Conservation (phyloP, 2,329 filamentous ascomycete species). For the Alternaria postmessia region DNA sequence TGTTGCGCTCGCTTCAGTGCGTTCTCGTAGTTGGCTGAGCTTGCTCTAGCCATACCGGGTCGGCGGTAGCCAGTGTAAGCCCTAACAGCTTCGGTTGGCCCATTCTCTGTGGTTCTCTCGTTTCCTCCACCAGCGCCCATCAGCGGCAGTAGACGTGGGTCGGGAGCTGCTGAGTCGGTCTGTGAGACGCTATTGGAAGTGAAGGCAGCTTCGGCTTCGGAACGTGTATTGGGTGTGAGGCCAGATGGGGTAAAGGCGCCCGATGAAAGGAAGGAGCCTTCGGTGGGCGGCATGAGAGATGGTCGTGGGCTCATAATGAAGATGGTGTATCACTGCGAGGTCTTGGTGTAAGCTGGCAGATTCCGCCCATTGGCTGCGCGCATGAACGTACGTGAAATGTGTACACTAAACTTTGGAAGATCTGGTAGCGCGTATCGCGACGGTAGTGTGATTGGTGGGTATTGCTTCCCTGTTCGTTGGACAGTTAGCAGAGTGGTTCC, state of each 20-base stretch:
- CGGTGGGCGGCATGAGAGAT: constrained; percentile 30
- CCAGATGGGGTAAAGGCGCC: constrained; percentile 41
- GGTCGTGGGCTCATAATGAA: constrained; percentile 30
- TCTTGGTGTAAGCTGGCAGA: constrained; percentile 1
- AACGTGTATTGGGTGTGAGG: constrained; percentile 47
- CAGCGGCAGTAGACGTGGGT: constrained; percentile 23
- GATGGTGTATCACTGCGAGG: background rate
- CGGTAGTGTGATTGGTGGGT: background rate
- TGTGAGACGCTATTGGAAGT: constrained; percentile 40
- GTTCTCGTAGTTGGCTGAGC: constrained; percentile 44
- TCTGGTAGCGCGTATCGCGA: background rate
- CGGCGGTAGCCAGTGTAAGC: constrained; percentile 36
- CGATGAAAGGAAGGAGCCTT: constrained; percentile 26
- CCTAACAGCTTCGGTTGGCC: constrained; percentile 34
- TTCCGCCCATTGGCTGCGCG: background rate
- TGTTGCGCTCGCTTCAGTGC: constrained; percentile 37
- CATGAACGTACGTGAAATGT: background rate
- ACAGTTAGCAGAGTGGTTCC: background rate
- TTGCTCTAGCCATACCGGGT: constrained; percentile 34
- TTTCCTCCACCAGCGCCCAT: constrained; percentile 13
- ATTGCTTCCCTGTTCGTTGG: constrained; percentile 2
- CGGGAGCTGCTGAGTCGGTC: constrained; percentile 49
- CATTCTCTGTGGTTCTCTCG: constrained; percentile 9
- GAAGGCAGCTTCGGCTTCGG: constrained; percentile 47
- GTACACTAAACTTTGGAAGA: background rate